phyloP scores from a whole-genome alignment of 1,284 basidiomycete species.

The Austroboletus niveus region DNA sequence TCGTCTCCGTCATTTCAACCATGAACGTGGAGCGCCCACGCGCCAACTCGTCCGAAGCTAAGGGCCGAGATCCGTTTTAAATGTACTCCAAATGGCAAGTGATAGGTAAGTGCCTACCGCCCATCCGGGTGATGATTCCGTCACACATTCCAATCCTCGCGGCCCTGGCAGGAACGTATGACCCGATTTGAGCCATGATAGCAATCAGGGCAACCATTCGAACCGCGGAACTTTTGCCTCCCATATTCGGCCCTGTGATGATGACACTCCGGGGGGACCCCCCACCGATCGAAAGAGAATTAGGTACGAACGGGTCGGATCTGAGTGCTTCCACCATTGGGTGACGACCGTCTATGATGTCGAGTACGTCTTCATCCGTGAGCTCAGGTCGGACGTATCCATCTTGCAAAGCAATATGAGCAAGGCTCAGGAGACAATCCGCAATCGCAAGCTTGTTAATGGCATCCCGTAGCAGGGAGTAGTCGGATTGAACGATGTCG shows the following conservation, averaged over 20 bases:
- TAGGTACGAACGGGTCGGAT: constrained; percentile 80
- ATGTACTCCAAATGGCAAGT: neutral
- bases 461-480: constrained; percentile 67
- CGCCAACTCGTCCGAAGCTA: constrained; percentile 84
- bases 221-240: constrained; percentile 76
- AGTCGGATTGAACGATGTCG: constrained; percentile 66
- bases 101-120: constrained; percentile 43
- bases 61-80: constrained; percentile 2
- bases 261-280: constrained; percentile 61
- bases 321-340: constrained; percentile 80
- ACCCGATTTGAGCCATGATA: constrained; percentile 70
- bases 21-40: constrained; percentile 90
- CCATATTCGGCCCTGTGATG: constrained; percentile 85
- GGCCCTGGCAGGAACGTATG: constrained; percentile 72
- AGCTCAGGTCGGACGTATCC: constrained; percentile 74
- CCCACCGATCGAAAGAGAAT: constrained; percentile 58
- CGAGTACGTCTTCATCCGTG: constrained; percentile 54
- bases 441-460: constrained; percentile 79
- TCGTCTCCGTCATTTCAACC: constrained; percentile 95
- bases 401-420: constrained; percentile 66
- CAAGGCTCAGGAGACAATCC: constrained; percentile 77
- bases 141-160: constrained; percentile 80
- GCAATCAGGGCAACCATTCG: constrained; percentile 73
- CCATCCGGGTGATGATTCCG: constrained; percentile 85
- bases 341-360: constrained; percentile 74